phyloP scores from a whole-genome alignment of 768 basidiomycete species.

The Lentinula sp. region DNA sequence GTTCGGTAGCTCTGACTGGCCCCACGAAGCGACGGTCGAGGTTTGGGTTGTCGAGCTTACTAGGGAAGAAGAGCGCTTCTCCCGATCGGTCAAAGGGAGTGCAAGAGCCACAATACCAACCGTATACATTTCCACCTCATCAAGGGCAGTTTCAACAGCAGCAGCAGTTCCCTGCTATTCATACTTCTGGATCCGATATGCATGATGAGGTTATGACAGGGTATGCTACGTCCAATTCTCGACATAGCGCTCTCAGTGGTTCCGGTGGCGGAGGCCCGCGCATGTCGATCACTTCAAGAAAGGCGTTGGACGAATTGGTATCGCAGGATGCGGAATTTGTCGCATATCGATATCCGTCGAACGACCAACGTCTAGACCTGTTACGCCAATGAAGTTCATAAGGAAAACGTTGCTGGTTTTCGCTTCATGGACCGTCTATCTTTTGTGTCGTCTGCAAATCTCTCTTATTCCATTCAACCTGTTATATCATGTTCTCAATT shows the following conservation, averaged over 20 bases:
- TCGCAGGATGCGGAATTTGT: conserved; percentile 82
- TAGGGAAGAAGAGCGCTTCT: conserved; percentile 44
- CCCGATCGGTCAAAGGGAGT: conserved; percentile 25
- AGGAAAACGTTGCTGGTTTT: too few relatives aligned
- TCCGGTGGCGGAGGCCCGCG: conserved; percentile 32
- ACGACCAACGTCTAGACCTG: conserved; percentile 62
- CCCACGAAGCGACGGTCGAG: conserved; percentile 63
- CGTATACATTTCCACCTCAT: not conserved
- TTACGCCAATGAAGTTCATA: conserved; percentile 24
- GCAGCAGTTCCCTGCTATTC: conserved; percentile 45
- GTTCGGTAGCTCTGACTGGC: conserved; percentile 15
- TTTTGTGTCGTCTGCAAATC: not conserved
- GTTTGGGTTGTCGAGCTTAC: conserved; percentile 60
- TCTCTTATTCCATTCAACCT: not conserved
- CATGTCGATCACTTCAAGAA: conserved; percentile 61
- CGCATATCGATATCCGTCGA: conserved; percentile 82
- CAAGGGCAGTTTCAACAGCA: not conserved
- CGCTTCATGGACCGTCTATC: too few relatives aligned
- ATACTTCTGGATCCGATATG: conserved; percentile 36
- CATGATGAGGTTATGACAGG: conserved; percentile 43
- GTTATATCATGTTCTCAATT: not conserved
- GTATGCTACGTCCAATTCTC: conserved; percentile 44
- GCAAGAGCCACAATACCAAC: conserved; percentile 24
- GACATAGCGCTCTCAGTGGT: conserved; percentile 42
- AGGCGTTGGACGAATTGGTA: conserved; percentile 73